phyloP scores from a whole-genome alignment of 2,329 filamentous ascomycete species.

The Shiraia sp. region DNA sequence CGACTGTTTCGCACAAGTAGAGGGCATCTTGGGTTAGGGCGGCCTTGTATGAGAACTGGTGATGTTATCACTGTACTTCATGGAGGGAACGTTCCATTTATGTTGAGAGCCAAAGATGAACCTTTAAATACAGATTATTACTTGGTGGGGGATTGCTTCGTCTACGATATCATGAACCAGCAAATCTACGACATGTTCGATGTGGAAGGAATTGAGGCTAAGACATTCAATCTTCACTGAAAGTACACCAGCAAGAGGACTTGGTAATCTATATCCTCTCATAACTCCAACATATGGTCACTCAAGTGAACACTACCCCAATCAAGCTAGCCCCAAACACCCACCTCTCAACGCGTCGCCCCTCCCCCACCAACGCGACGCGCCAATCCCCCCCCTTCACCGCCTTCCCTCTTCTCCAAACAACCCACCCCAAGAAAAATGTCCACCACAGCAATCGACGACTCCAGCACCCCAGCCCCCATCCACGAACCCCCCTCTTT shows the following conservation, averaged over 20 bases:
- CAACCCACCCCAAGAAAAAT: slow-evolving; percentile 13
- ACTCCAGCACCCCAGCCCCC: slow-evolving; percentile 31
- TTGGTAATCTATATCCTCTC: too few species aligned
- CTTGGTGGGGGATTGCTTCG: not conserved
- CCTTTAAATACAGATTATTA: not conserved
- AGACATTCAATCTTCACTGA: too few species aligned
- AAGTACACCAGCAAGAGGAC: too few species aligned
- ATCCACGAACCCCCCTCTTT: slow-evolving; percentile 56
- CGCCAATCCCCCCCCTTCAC: slow-evolving; percentile 11
- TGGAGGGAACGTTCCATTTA: not conserved
- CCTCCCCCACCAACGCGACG: slow-evolving; percentile 6
- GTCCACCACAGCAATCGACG: slow-evolving; percentile 12
- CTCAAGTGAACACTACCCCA: too few species aligned
- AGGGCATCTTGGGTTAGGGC: not conserved
- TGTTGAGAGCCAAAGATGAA: not conserved
- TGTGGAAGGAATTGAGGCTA: too few species aligned
- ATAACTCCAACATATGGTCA: too few species aligned
- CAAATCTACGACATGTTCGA: not conserved
- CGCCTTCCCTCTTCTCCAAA: slow-evolving; percentile 12
- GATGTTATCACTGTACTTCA: slow-evolving; percentile 1
- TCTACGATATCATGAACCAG: not conserved
- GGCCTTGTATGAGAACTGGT: slow-evolving; percentile 1
- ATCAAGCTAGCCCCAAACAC: too few species aligned
- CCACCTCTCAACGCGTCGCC: not conserved
- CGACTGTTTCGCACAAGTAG: slow-evolving; percentile 2